These are phyloP conservation scores for Puccinellia tenuiflora DNA, from an alignment of 176 grass and related monocot species.

Conservation along the genomic window DNA sequence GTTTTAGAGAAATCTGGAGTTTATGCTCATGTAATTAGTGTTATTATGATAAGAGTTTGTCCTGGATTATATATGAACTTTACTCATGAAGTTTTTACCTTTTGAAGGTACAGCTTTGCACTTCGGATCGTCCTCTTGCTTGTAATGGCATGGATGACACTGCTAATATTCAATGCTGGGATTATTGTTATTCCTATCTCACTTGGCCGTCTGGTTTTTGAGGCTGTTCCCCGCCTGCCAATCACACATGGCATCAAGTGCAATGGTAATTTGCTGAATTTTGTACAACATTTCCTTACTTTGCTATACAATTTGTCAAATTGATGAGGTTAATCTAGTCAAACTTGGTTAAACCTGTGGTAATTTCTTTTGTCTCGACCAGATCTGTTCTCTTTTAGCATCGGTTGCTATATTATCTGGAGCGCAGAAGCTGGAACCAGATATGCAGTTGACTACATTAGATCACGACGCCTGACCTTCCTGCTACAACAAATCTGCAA, in stretches of 20 bases:
- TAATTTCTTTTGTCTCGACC: neutral
- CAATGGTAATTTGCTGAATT: constrained; percentile 72
- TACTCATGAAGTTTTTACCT: neutral
- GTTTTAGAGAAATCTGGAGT: neutral
- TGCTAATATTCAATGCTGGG: constrained; percentile 85
- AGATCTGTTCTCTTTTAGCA: constrained; percentile 96
- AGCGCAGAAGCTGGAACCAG: constrained; percentile 58
- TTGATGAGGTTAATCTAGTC: neutral
- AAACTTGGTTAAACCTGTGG: neutral
- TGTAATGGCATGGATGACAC: constrained; percentile 89
- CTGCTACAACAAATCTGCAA: constrained; percentile 77
- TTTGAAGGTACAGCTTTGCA: constrained; percentile 87
- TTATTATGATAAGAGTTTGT: constrained; percentile 4
- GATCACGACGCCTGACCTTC: constrained; percentile 46
- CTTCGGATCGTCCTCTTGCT: constrained; percentile 84
- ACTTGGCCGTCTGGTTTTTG: constrained; percentile 78
- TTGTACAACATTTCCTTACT: neutral
- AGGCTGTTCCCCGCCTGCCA: constrained; percentile 83
- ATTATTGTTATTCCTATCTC: constrained; percentile 94
- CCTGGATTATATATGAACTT: neutral
- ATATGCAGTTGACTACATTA: constrained; percentile 90
- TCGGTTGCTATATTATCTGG: constrained; percentile 95
- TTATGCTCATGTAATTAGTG: neutral
- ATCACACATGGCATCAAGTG: constrained; percentile 95
- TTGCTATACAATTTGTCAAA: neutral